Evolutionary conservation across 441 rosid species (phyloP), one percentile per base, ranked within the genome.

Genomic region (Bocquillonia castaneifolia): DNA sequence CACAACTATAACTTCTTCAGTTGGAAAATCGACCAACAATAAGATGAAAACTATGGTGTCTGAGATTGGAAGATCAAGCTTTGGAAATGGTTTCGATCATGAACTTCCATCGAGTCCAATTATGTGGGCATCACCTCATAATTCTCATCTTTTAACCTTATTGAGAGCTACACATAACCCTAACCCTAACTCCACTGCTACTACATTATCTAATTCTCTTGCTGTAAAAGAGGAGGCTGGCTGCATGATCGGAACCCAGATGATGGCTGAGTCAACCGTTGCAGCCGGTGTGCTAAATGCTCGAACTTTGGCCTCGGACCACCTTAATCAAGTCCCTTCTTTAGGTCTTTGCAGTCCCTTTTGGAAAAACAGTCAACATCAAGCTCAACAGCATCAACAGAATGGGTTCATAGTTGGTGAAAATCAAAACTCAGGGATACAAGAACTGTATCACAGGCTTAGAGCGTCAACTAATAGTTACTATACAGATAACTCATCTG

Each of bases 401-500:
- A 81, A 73, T 66, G 84, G 86, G 12, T 66, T 70, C 54, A 63
- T 64, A 6, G 71, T 60, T 40, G 74, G 77, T 10, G 87, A 77
- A 40, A 79, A 72, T 51, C 88, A 85, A 57, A 87, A 81, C 73
- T 68, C 83, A 10, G 91, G 87, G 61, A 60, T 86, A 23, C 91
- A 84, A 73, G 88, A 85, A 26, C 77, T 84, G 67, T 86, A 84
- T 71, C 87, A 88, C 60, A 83, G 88, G 78, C 82, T 83, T 44
- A 83, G 75, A 75, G 71, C 81, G 69, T 79, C 88, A 7, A 72
- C 75, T 31, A 72, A 70, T 45, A 70, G 64, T 63, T 73, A 72
- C 66, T 76, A 61, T 44, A 26, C 72, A 8, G 82, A 84, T 65
- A 77, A 75, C 67, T 68, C 89, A 8, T 70, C 80, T n/a, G 59